Evolutionary conservation across 2,329 filamentous ascomycete genomes (phyloP).

Genomic region (Epichloe gansuensis): DNA sequence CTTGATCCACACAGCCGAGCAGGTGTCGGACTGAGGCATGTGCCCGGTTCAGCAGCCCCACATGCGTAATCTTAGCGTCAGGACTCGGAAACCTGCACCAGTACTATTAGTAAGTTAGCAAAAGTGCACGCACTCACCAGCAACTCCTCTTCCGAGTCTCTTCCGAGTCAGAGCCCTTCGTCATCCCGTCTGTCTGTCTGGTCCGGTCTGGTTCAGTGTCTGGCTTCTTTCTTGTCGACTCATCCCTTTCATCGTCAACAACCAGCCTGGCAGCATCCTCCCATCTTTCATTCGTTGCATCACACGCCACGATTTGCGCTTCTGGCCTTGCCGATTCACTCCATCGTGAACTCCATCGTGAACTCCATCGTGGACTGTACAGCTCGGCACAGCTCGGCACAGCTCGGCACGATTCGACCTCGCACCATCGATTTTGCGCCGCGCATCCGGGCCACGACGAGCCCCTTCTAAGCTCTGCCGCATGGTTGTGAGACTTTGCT

Average conservation of each 20-base stretch:
- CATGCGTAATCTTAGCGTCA: no score
- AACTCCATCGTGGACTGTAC: no score
- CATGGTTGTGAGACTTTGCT: conserved; percentile 24
- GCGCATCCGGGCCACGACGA: conserved; percentile 3
- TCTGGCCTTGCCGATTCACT: no score
- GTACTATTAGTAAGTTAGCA: no score
- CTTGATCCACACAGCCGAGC: no score
- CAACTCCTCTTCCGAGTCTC: not conserved
- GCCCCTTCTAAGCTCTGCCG: conserved; percentile 13
- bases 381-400: no score
- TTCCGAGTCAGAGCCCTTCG: not conserved
- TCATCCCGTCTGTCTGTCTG: not conserved
- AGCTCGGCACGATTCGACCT: not conserved
- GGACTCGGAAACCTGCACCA: no score
- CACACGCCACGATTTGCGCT: not conserved
- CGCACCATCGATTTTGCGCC: conserved; percentile 4
- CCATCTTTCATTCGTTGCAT: not conserved
- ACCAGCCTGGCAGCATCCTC: not conserved
- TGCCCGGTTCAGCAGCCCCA: no score
- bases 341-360: no score
- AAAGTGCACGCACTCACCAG: no score
- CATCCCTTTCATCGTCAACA: not conserved
- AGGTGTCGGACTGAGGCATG: no score
- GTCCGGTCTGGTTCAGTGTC: no score
- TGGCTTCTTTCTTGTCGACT: not conserved